Base-by-base conservation (phyloP, 139 green algal genomes). In the Edaphochlamys debaryana region DNA sequence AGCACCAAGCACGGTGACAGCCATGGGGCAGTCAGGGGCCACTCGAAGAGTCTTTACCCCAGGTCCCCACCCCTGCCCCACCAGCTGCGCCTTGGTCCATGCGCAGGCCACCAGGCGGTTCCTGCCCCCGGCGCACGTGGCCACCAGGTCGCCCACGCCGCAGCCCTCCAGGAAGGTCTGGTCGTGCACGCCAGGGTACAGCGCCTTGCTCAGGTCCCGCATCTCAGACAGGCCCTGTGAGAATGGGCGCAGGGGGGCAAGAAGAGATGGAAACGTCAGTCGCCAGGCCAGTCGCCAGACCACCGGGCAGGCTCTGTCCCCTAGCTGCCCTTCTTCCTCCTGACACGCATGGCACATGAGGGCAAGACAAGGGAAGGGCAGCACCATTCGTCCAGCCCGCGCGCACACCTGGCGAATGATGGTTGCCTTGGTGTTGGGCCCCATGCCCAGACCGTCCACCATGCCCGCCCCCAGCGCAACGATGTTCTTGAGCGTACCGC, bases 401-500 rank as follows among this genome's bases (percentile, higher is more conserved):
- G 13, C 58, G n/a, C 75, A 1, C 23, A 82, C 76, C 77, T 83
- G 63, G 6, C 77, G 77, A 8, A 97, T 91, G 74, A 97, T 89
- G 32, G 93, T 79, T 0, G 93, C 92, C 71, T 94, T 93, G 69
- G 89, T 90, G 88, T 96, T 96, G 41, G 87, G 68, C 0, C 93
- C 94, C 69, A 87, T 45, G 5, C 86, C 94, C 68, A 96, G 80
- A 6, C 94, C 94, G 69, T 96, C 93, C 36, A 94, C 86, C 36
- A 97, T 91, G 71, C 94, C 94, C 0, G 90, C 93, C 0, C 81
- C 93, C 50, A 97, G 72, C 1, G 94, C 94, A 52, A 97, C 93
- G 5, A 97, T 90, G 87, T 97, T 97, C 73, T 96, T 96, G n/a
- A 96, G 89, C 3, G 93, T 96, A 50, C 94, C 94, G 76, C 86